phyloP scores from a whole-genome alignment of 1,284 basidiomycete species.

The Sporisorium scitamineum region DNA sequence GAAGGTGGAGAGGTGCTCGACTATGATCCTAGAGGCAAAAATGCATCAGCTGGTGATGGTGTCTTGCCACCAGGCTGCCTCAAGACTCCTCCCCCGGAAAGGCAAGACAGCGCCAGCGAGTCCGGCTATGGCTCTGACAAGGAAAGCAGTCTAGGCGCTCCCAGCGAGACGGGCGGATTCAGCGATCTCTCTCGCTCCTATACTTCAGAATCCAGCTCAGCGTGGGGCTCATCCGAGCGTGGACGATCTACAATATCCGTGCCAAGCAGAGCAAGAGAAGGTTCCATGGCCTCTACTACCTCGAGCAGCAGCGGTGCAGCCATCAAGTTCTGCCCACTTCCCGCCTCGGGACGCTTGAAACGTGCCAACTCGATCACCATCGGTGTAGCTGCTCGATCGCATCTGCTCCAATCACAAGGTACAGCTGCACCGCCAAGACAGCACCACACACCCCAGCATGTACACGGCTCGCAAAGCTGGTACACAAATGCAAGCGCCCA shows the following conservation, averaged over 20 bases:
- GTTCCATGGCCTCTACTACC: slow-evolving; percentile 31
- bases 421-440: slow-evolving; percentile 38
- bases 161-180: slow-evolving; percentile 27
- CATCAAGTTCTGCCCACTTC: slow-evolving; percentile 63
- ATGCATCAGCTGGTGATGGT: slow-evolving; percentile 55
- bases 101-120: slow-evolving; percentile 30
- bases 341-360: slow-evolving; percentile 56
- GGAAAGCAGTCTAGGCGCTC: slow-evolving; percentile 29
- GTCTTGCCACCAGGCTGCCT: slow-evolving; percentile 31
- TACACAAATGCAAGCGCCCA: slow-evolving; percentile 19
- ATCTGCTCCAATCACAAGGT: slow-evolving; percentile 62
- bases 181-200: slow-evolving; percentile 26
- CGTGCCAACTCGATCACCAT: slow-evolving; percentile 66
- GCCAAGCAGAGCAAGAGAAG: slow-evolving; percentile 19
- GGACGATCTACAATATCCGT: neutral
- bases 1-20: slow-evolving; percentile 57
- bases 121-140: slow-evolving; percentile 45
- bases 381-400: slow-evolving; percentile 63
- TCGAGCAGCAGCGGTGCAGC: slow-evolving; percentile 43
- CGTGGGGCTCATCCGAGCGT: slow-evolving; percentile 18
- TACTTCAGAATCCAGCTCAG: slow-evolving; percentile 31
- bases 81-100: slow-evolving; percentile 10
- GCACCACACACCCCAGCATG: slow-evolving; percentile 29
- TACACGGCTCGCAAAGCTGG: slow-evolving; percentile 47
- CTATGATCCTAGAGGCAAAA: slow-evolving; percentile 53